phyloP scores from a whole-genome alignment of 345 rosid genomes.

The Euphorbia tirucalli region DNA sequence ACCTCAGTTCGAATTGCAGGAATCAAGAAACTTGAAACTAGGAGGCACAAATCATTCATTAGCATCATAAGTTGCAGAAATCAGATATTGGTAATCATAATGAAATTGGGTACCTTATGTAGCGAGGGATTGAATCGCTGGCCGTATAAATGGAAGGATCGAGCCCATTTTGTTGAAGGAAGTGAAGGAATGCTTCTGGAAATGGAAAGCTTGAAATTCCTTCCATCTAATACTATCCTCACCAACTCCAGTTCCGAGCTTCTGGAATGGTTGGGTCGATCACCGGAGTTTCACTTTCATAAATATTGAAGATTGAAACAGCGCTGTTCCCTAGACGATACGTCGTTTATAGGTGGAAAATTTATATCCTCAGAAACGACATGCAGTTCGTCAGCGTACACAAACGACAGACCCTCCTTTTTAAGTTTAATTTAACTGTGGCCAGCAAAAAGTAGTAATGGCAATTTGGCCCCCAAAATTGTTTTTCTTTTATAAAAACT shows the following conservation, averaged over 20 bases:
- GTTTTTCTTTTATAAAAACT: too few relatives aligned
- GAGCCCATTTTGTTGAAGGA: slow-evolving; percentile 57
- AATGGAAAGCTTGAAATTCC: slow-evolving; percentile 42
- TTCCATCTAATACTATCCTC: slow-evolving; percentile 33
- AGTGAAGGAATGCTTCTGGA: slow-evolving; percentile 60
- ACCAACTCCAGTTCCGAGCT: neutral
- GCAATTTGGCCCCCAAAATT: too few relatives aligned
- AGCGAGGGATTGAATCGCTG: slow-evolving; percentile 65
- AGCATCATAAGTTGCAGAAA: neutral
- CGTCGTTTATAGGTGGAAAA: neutral
- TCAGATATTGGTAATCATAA: neutral
- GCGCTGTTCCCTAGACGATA: neutral
- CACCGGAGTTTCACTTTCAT: neutral
- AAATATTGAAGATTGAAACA: neutral
- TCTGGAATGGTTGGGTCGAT: neutral
- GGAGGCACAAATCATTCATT: neutral
- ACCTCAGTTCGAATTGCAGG: neutral
- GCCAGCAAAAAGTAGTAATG: too few relatives aligned
- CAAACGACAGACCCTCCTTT: too few relatives aligned
- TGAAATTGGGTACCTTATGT: slow-evolving; percentile 48
- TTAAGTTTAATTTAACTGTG: too few relatives aligned
- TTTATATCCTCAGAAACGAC: too few relatives aligned
- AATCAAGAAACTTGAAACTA: neutral
- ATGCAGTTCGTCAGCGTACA: too few relatives aligned
- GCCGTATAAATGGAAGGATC: slow-evolving; percentile 69